Base-by-base conservation (phyloP, 106 monocot species). In the Chionographis japonica region DNA sequence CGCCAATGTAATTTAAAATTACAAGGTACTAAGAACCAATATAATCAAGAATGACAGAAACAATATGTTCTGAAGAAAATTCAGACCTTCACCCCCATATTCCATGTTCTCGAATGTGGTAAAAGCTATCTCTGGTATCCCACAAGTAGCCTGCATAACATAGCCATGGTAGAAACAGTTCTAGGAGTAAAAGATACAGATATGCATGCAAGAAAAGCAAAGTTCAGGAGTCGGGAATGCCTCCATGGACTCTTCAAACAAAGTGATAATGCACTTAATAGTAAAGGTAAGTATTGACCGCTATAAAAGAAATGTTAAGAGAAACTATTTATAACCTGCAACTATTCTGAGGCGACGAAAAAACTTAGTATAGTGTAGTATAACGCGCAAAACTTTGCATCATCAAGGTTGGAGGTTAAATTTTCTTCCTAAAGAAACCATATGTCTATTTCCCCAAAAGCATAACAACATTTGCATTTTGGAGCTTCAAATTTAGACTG, bases 51-150 rank as follows among this genome's bases (percentile, higher is more conserved):
- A 16, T 36, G 37, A 50, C n/a, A 40, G 14, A 43, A 6, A 67
- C 50, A 39, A 50, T 58, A 42, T 8, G 4, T 14, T 46, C n/a
- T 35, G 15, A 42, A 59, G 27, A 37, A 65, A 39, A 14, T 17
- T 4, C 37, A 74, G 72, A 97, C 97, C 97, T 92, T 89, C 89
- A 46, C 95, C 95, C 8, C 92, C 88, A 85, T 97, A 97, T 86
- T 89, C 97, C 97, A 97, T 97, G 71, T 97, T 97, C 66, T 97
- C 97, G 73, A 89, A 97, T 69, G 97, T 97, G 40, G 89, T 65
- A 82, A 89, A 85, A 76, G 97, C 89, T 67, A 97, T 81, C 87
- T 97, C 97, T 52, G 97, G 97, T 66, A 92, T 97, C 62, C 88
- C 88, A 85, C 97, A 97, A 74, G 87, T 97, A 54, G 97, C 97